Evolutionary conservation across 805 yeast species (phyloP).

Genomic region (Brettanomyces bruxellensis): DNA sequence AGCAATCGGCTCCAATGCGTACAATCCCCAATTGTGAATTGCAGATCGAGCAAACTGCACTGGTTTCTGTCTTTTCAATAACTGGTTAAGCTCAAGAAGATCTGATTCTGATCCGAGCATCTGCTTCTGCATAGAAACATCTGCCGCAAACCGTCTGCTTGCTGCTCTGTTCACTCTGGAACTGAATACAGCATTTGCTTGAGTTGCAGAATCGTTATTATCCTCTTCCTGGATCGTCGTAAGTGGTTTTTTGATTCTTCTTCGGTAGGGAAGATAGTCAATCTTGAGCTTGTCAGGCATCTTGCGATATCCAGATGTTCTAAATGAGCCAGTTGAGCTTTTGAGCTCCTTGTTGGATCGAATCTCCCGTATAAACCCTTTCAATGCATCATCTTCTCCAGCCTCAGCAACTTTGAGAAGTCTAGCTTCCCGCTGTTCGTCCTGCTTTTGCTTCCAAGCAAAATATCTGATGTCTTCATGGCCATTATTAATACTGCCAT

Average conservation of each 20-base stretch:
- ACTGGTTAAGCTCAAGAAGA: conserved; percentile 71
- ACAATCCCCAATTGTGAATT: conserved; percentile 96
- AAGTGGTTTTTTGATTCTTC: conserved; percentile 58
- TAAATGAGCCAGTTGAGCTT: conserved; percentile 50
- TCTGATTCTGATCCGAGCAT: conserved; percentile 77
- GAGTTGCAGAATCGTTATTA: conserved; percentile 24
- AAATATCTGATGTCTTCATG: conserved; percentile 41
- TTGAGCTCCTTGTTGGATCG: conserved; percentile 20
- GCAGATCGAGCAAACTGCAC: conserved; percentile 97
- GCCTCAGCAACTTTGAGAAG: conserved; percentile 12
- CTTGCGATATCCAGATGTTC: conserved; percentile 65
- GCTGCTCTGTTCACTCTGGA: conserved; percentile 83
- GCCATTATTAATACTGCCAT: conserved; percentile 3
- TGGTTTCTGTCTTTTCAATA: conserved; percentile 84
- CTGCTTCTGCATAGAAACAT: conserved; percentile 71
- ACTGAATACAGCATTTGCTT: conserved; percentile 40
- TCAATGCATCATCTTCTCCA: conserved; percentile 18
- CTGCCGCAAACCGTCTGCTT: conserved; percentile 83
- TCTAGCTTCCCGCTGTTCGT: conserved; percentile 26
- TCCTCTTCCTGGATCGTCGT: conserved; percentile 60
- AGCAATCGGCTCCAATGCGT: conserved; percentile 92
- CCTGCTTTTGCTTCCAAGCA: conserved; percentile 45
- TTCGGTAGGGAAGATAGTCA: conserved; percentile 76
- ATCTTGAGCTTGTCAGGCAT: conserved; percentile 65
- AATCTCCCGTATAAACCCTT: conserved; percentile 21